phyloP scores from a whole-genome alignment of 140 eudicot species.

The Cichorium intybus region DNA sequence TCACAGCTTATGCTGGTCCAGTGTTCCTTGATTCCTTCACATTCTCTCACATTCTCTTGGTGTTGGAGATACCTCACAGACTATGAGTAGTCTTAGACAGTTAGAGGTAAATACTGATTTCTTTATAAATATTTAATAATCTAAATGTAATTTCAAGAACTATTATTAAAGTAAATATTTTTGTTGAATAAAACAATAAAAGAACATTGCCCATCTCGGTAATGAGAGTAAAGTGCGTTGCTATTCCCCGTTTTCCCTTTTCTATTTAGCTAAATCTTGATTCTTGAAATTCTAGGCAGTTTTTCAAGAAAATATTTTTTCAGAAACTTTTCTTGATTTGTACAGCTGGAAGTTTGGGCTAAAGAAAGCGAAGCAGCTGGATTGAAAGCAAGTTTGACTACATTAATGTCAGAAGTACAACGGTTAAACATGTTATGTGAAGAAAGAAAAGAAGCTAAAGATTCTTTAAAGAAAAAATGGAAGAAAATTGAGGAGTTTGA shows the following conservation, averaged over 20 bases:
- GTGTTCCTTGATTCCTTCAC: too few relatives aligned
- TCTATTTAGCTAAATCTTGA: too few relatives aligned
- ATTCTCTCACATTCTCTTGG: conserved; percentile 49
- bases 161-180: too few relatives aligned
- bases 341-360: conserved; percentile 67
- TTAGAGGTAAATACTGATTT: conserved; percentile 94
- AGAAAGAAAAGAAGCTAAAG: conserved; percentile 75
- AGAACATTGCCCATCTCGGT: too few relatives aligned
- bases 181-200: too few relatives aligned
- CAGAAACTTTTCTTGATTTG: background rate
- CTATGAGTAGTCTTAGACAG: conserved; percentile 92
- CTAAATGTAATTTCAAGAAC: too few relatives aligned
- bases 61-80: conserved; percentile 70
- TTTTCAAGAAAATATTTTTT: too few relatives aligned
- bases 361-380: conserved; percentile 78
- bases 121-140: too few relatives aligned
- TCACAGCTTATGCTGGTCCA: too few relatives aligned
- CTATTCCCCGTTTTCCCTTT: too few relatives aligned
- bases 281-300: too few relatives aligned
- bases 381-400: conserved; percentile 59
- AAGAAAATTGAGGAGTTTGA: conserved; percentile 83
- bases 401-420: conserved; percentile 63
- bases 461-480: conserved; percentile 18
- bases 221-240: too few relatives aligned
- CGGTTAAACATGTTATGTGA: conserved; percentile 63